phyloP scores from a whole-genome alignment of 2,329 filamentous ascomycete species.

The Phaeosphaeriaceae sp. region DNA sequence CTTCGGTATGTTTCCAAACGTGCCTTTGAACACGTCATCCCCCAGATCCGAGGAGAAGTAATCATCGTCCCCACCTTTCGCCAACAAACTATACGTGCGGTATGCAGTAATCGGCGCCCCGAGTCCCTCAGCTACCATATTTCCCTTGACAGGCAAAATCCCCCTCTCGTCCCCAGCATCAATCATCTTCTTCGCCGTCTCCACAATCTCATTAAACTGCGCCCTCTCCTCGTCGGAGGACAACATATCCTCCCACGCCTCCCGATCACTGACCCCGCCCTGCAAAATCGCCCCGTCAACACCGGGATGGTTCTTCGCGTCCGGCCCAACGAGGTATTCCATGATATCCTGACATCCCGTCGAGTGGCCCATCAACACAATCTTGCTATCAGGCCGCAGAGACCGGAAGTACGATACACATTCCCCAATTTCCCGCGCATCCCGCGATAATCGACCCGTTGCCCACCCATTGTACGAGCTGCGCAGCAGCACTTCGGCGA shows the following conservation, averaged over 20 bases:
- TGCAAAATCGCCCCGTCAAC: slow-evolving; percentile 82
- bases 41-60: slow-evolving; percentile 84
- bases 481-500: slow-evolving; percentile 59
- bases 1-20: slow-evolving; percentile 69
- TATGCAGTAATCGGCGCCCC: slow-evolving; percentile 61
- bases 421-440: slow-evolving; percentile 61
- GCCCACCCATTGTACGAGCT: slow-evolving; percentile 65
- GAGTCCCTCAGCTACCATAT: slow-evolving; percentile 33
- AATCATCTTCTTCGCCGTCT: slow-evolving; percentile 63
- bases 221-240: slow-evolving; percentile 29
- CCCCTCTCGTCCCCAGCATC: slow-evolving; percentile 61
- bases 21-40: slow-evolving; percentile 62
- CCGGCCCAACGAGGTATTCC: slow-evolving; percentile 62
- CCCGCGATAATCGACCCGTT: slow-evolving; percentile 58
- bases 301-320: slow-evolving; percentile 50
- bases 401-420: slow-evolving; percentile 60
- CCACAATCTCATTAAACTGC: slow-evolving; percentile 38
- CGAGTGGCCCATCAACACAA: slow-evolving; percentile 74
- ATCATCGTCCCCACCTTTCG: slow-evolving; percentile 76
- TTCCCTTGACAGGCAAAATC: slow-evolving; percentile 56
- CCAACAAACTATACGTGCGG: slow-evolving; percentile 65
- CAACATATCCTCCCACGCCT: slow-evolving; percentile 57
- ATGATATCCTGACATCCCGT: slow-evolving; percentile 73
- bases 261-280: slow-evolving; percentile 79
- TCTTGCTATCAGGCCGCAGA: slow-evolving; percentile 54